Conservation (phyloP, 768 basidiomycete species). For the Podaxis rugospora region DNA sequence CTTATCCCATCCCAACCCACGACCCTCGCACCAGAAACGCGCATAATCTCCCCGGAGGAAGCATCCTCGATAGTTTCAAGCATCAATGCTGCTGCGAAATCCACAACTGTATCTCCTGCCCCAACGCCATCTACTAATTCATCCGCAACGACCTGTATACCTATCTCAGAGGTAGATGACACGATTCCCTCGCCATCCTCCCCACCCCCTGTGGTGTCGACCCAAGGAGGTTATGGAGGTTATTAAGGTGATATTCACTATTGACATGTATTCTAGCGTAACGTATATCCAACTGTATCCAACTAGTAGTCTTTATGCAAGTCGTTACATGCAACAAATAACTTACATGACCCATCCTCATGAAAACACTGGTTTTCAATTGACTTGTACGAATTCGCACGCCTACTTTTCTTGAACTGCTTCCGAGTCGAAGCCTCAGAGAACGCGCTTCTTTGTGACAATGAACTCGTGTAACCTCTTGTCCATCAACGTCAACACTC, state of each 20-base stretch:
- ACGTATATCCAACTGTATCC: not conserved
- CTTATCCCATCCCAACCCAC: slow-evolving; percentile 17
- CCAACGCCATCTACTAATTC: not conserved
- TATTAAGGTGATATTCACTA: not conserved
- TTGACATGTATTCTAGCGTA: not conserved
- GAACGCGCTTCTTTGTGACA: not conserved
- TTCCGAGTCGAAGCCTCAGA: not conserved
- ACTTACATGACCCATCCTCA: no score
- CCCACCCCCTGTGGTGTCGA: not conserved
- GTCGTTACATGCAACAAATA: no score
- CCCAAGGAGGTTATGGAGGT: not conserved
- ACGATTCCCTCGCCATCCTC: not conserved
- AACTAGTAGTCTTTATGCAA: no score
- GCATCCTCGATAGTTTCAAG: slow-evolving; percentile 38
- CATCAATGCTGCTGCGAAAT: slow-evolving; percentile 14
- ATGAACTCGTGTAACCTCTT: not conserved
- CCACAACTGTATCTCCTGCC: not conserved
- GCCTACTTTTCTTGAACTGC: not conserved
- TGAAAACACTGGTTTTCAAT: not conserved
- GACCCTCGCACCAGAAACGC: slow-evolving; percentile 31
- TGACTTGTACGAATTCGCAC: not conserved
- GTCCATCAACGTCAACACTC: not conserved
- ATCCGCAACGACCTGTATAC: not conserved
- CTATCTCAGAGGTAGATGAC: not conserved
- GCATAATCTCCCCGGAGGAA: slow-evolving; percentile 38